Percentiles rank a stretch among this genome's conserved stretches.
Conservation (phyloP, 805 yeast genomes). For the Zygosaccharomyces gambellarensis region DNA sequence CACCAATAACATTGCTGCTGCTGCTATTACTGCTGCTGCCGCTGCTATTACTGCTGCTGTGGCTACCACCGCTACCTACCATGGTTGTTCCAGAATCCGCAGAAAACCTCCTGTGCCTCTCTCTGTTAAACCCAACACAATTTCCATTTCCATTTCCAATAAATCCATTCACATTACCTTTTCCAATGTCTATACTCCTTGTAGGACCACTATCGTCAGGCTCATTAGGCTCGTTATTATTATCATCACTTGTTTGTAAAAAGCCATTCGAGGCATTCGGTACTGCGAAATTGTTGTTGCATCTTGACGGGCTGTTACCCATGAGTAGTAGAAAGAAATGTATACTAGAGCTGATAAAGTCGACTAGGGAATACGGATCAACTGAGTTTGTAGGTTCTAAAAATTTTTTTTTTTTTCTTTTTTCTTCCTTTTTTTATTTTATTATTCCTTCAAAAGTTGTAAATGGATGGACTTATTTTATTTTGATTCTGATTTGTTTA, state of each 20-base stretch:
- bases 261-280: conserved; percentile 34
- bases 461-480: background rate
- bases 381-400: background rate
- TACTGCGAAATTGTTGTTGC: conserved; percentile 37
- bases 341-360: conserved; percentile 18
- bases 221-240: conserved; percentile 39
- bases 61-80: conserved; percentile 10
- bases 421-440: too few relatives aligned
- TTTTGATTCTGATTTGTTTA: background rate
- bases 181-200: conserved; percentile 35
- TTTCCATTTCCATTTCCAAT: conserved; percentile 11
- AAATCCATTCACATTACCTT: conserved; percentile 7
- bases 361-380: conserved; percentile 18
- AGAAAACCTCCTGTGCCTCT: conserved; percentile 13
- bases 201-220: conserved; percentile 45
- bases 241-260: conserved; percentile 33
- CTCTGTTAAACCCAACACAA: conserved; percentile 8
- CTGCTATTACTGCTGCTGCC: conserved; percentile 15
- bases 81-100: conserved; percentile 20
- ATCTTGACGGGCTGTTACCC: conserved; percentile 66
- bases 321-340: conserved; percentile 27
- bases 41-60: conserved; percentile 1
- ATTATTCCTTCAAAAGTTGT: too few relatives aligned
- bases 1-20: conserved; percentile 11
- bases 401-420: too few relatives aligned